Evolutionary conservation across 176 grass and related monocot genomes (phyloP).

Genomic region (Oryza glaberrima): DNA sequence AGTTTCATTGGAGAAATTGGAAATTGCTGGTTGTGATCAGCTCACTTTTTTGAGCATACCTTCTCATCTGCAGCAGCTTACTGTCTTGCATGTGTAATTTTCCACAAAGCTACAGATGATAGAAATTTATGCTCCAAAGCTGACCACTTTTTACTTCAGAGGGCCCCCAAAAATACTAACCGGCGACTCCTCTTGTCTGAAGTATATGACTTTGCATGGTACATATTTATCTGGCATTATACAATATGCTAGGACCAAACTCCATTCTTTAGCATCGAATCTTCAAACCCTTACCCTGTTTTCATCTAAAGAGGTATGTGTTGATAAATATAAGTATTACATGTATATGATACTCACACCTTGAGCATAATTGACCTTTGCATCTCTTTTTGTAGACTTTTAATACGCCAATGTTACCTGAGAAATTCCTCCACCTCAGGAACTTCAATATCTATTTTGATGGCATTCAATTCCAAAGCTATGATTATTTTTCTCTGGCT

Average conservation of each 20-base stretch:
- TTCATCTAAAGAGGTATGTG: background rate
- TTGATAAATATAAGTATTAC: too few species aligned
- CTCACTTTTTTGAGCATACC: constrained; percentile 27
- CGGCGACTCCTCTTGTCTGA: background rate
- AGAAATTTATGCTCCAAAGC: constrained; percentile 38
- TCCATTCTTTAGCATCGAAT: constrained; percentile 11
- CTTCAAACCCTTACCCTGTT: background rate
- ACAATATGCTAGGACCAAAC: constrained; percentile 13
- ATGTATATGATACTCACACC: too few species aligned
- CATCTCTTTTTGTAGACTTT: constrained; percentile 2
- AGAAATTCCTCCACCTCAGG: constrained; percentile 26
- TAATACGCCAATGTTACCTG: background rate
- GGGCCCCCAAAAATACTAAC: background rate
- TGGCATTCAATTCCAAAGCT: background rate
- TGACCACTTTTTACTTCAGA: background rate
- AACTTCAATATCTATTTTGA: constrained; percentile 2
- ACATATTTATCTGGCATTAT: background rate
- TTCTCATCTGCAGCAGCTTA: constrained; percentile 24
- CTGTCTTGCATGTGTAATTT: background rate
- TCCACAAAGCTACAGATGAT: background rate
- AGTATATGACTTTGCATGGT: background rate
- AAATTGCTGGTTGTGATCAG: background rate
- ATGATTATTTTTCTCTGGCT: constrained; percentile 26
- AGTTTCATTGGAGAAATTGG: constrained; percentile 23
- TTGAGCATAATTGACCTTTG: background rate